Conservation (phyloP, 371 early-diverging fungal genomes). For the Syncephalis fuscata region DNA sequence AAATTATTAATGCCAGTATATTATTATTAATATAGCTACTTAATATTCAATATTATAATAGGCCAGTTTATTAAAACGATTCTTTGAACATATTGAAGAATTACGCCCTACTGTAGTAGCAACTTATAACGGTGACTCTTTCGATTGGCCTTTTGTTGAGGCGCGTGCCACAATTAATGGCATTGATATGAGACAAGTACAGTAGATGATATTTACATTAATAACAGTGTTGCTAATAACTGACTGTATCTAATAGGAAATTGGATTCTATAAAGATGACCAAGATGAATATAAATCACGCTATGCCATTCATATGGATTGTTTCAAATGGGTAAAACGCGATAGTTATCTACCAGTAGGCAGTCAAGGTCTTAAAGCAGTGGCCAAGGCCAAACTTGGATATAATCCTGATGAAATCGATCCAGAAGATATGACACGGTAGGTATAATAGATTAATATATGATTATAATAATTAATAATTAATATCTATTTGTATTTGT, state of each 20-base stretch:
- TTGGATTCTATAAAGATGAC: constrained; percentile 67
- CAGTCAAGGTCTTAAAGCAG: constrained; percentile 94
- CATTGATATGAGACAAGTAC: constrained; percentile 57
- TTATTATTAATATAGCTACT: neutral
- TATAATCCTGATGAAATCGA: constrained; percentile 99
- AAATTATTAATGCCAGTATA: neutral
- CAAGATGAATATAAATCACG: constrained; percentile 78
- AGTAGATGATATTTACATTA: neutral
- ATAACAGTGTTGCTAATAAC: neutral
- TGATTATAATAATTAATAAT: neutral
- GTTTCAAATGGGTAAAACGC: constrained; percentile 98
- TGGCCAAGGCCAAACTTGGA: constrained; percentile 92
- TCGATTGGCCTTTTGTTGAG: constrained; percentile 99
- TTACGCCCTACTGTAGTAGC: constrained; percentile 87
- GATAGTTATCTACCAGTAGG: constrained; percentile 98
- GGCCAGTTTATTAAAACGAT: constrained; percentile 59
- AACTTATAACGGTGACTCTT: constrained; percentile 99
- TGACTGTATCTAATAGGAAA: constrained; percentile 56
- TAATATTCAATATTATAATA: constrained; percentile 5
- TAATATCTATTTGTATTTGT: neutral
- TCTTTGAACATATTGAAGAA: constrained; percentile 84
- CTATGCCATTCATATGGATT: constrained; percentile 97
- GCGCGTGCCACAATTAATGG: constrained; percentile 66
- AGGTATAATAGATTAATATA: constrained; percentile 4
- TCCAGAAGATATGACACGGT: constrained; percentile 96